These are phyloP conservation scores for Beauveria sp. DNA, from an alignment of 2,329 filamentous ascomycete genomes.

Conservation along the genomic window DNA sequence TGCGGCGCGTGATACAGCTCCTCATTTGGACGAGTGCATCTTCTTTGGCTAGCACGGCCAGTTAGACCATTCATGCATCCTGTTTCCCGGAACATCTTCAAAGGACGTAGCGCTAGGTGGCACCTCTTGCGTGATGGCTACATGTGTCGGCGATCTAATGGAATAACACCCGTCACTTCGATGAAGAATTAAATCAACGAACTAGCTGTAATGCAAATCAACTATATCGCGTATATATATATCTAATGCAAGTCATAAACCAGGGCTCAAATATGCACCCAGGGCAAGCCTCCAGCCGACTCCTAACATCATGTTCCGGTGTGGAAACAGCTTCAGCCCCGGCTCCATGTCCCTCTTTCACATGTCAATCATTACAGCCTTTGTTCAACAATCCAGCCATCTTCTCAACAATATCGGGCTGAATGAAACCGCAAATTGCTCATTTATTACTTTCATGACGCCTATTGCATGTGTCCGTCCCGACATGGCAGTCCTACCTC, in stretches of 20 bases:
- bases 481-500: neutral
- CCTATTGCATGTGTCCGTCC: too few species aligned
- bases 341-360: slow-evolving; percentile 4
- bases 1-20: slow-evolving; percentile 1
- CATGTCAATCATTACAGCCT: slow-evolving; percentile 1
- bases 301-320: neutral
- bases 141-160: neutral
- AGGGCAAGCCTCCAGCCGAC: neutral
- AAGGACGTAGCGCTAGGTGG: neutral
- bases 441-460: neutral
- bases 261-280: neutral
- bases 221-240: neutral
- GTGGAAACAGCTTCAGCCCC: slow-evolving; percentile 4
- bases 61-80: neutral
- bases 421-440: neutral
- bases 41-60: neutral
- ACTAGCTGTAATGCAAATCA: neutral
- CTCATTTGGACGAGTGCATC: neutral
- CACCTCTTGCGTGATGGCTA: neutral
- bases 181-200: neutral
- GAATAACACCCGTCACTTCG: neutral
- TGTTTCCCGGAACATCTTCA: neutral
- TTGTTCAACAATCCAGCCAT: slow-evolving; percentile 4
- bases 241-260: neutral
- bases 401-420: slow-evolving; percentile 2